Evolutionary conservation across 768 basidiomycete genomes (phyloP), one percentile per base, ranked within the genome.

Genomic region (Russula sp.): DNA sequence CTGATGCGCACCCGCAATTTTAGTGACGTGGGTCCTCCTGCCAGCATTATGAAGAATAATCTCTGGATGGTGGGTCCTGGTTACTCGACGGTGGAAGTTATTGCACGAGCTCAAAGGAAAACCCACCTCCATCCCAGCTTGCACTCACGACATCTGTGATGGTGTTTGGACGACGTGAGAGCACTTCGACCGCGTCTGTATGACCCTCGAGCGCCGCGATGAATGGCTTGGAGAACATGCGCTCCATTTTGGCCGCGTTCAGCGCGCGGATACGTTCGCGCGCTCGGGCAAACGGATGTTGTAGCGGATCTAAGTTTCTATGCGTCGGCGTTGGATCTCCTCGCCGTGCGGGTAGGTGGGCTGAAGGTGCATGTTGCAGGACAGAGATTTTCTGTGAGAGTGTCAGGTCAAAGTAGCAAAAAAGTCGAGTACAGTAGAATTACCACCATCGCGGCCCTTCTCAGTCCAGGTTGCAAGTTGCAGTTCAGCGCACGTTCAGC

Each of bases 161-260:
- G 24, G 59, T 60, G 24, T 64, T 42, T 24, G 63, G 63, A 24
- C 63, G 58, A 16, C 63, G 63, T 2, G 59, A 28, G 22, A 64
- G 63, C 22, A 60, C 63, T 42, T 44, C 63, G 22, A 64, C 63
- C n/a, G 63, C 63, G 22, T 64, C 63, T 10, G 90, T 80, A 74
- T 98, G 97, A 2, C 97, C 97, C 65, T 97, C 95, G 55, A 99
- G 74, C 58, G 85, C 82, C 42, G 84, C 92, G 18, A 99, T 80
- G 71, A 98, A 98, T 0, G 97, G n/a, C 71, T 97, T 98, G n/a
- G 97, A 88, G 72, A 98, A 98, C 78, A 99, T 92, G 63, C 92
- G 81, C 57, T 98, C 96, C 82, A 99, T 91, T 78, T 99, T 99
- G 16, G 89, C 90, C 2, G 97, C 97, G 67, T 94, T 96, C 52